Evolutionary conservation across 2,329 filamentous ascomycete species (phyloP), one percentile per base, ranked within the genome.

Genomic region (Tolypocladium capitatum): DNA sequence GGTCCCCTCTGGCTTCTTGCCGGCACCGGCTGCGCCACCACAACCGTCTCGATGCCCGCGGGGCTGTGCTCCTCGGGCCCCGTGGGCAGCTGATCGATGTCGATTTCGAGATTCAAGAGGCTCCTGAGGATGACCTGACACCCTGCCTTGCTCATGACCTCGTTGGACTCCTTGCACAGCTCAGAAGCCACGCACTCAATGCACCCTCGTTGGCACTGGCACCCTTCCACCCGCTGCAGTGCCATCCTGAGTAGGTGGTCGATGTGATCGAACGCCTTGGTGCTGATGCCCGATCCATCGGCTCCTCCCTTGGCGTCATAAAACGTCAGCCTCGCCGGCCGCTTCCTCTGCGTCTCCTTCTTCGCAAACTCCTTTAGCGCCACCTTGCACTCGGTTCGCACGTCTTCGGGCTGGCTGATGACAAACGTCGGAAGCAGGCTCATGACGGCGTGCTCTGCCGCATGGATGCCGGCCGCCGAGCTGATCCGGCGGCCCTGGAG

Each of bases 251-350:
- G 73, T 32, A 97, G 68, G 32, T 84, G 63, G 58, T 95, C 88
- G 20, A 95, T 74, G 59, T 94, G 94, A 58, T 97, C 91, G 58
- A 97, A 97, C 0, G 89, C 91, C 61, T 95, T 96, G 35, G 84
- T 86, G 52, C 84, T 88, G 55, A 96, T 94, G 0, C 92, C 92
- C 0, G 80, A 84, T 0, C 91, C 91, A 40, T 79, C 77, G 0
- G 84, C 76, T 0, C 91, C 91, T 8, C 92, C 92, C 65, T 94
- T 95, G 3, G 88, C 84, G 62, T 97, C 92, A 65, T 97, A 98
- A 59, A 98, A 95, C 0, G 88, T 95, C 43, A 98, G 67, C 1
- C 92, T 73, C 0, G 89, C 92, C 0, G 91, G 92, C 4, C 92
- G 75, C 66, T 95, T 95, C 30, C 90, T 76, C 28, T 70, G 68